These are phyloP conservation scores for Erythrobasidium yunnanense DNA, from an alignment of 768 basidiomycete species.

Conservation along the genomic window DNA sequence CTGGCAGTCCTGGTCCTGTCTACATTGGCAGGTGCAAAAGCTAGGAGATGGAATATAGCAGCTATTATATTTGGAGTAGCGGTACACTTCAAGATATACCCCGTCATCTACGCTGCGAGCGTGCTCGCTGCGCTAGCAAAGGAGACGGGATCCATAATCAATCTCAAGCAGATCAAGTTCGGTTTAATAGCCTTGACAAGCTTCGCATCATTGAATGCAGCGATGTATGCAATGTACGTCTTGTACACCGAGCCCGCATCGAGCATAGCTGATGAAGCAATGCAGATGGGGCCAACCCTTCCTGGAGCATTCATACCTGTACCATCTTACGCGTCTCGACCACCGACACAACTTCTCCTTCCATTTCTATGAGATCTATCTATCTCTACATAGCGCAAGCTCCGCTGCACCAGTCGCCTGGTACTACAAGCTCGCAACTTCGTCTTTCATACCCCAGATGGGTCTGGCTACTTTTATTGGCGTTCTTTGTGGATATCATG, in stretches of 20 bases:
- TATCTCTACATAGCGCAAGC: conserved; percentile 45
- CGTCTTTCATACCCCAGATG: conserved; percentile 37
- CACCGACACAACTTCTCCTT: conserved; percentile 98
- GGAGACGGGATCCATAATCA: conserved; percentile 25
- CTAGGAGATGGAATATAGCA: conserved; percentile 46
- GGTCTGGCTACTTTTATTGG: conserved; percentile 59
- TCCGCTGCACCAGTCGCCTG: too few species aligned
- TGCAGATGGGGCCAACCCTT: conserved; percentile 88
- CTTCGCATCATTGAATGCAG: conserved; percentile 53
- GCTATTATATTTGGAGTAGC: conserved; percentile 68
- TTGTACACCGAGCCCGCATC: background rate
- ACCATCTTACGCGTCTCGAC: conserved; percentile 80
- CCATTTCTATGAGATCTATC: conserved; percentile 90
- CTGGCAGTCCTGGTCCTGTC: conserved; percentile 67
- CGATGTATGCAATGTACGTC: conserved; percentile 66
- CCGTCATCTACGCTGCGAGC: conserved; percentile 75
- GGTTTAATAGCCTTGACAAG: conserved; percentile 57
- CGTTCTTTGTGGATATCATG: conserved; percentile 45
- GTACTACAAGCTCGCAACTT: too few species aligned
- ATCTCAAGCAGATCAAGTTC: conserved; percentile 50
- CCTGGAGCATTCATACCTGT: conserved; percentile 80
- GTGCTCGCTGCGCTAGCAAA: conserved; percentile 47
- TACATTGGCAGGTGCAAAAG: conserved; percentile 54
- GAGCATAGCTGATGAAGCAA: background rate
- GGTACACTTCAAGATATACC: conserved; percentile 96